Percentiles rank a stretch among this genome's conserved stretches.
phyloP scores from a whole-genome alignment of 495 filamentous ascomycete species.

The Cercophora scortea region DNA sequence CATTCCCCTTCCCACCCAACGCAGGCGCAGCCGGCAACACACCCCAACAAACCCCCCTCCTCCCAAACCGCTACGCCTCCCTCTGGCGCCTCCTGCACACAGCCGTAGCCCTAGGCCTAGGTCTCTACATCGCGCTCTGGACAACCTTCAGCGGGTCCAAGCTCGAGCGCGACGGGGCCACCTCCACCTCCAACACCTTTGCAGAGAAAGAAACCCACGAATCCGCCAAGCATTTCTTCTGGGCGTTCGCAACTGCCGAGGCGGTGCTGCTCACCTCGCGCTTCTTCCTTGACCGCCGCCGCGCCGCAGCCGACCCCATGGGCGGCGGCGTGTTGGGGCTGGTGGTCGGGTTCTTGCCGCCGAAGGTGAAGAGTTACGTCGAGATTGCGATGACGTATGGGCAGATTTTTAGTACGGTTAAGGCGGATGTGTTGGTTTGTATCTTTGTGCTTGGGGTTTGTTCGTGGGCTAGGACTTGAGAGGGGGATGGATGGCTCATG shows the following conservation, averaged over 20 bases:
- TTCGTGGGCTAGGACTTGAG: slow-evolving; percentile 50
- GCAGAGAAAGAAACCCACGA: not conserved
- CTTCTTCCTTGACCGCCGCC: slow-evolving; percentile 52
- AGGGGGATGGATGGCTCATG: not conserved
- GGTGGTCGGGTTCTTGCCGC: slow-evolving; percentile 51
- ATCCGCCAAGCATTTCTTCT: slow-evolving; percentile 48
- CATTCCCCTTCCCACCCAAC: slow-evolving; percentile 5
- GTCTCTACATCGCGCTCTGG: slow-evolving; percentile 59
- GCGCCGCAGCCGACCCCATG: slow-evolving; percentile 8
- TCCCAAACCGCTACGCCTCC: slow-evolving; percentile 40
- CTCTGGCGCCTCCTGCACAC: slow-evolving; percentile 74
- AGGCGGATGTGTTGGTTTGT: slow-evolving; percentile 57
- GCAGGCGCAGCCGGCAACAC: slow-evolving; percentile 4
- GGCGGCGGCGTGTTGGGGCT: slow-evolving; percentile 51
- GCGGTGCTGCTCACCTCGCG: slow-evolving; percentile 60
- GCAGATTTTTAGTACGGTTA: slow-evolving; percentile 56
- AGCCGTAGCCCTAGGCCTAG: slow-evolving; percentile 61
- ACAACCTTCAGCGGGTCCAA: slow-evolving; percentile 57
- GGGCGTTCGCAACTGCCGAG: slow-evolving; percentile 72
- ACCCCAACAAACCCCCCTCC: not conserved
- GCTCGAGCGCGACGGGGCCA: slow-evolving; percentile 26
- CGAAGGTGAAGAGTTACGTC: slow-evolving; percentile 46
- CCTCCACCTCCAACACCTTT: not conserved
- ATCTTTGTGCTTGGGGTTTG: slow-evolving; percentile 71
- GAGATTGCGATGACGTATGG: slow-evolving; percentile 58